Base-by-base conservation (phyloP, 176 grass and related monocot species). In the Phragmites australis region DNA sequence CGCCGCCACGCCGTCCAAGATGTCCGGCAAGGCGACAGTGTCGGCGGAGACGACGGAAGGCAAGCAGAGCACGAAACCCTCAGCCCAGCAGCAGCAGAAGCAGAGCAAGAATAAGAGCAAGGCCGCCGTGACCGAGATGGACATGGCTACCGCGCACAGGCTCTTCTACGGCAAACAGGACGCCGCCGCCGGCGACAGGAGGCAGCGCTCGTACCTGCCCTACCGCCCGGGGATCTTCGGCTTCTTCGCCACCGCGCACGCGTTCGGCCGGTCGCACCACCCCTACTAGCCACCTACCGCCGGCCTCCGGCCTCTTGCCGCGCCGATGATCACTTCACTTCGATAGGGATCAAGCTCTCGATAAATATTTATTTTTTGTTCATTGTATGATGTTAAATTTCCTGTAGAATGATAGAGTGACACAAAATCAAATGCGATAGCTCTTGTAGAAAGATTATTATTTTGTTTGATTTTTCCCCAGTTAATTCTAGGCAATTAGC, bases 91-190 rank as follows among this genome's bases (percentile, higher is more conserved):
- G 27, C 74, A 77, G 78, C 66, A 82, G 81, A 27, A 56, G 45
- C 78, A 81, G 81, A 44, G 54, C 13, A 39, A 34, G 8, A 76
- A 82, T 66, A 85, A 23, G 47, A 3, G 16, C 22, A 27, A 29
- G 3, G 83, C 37, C 16, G 32, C 44, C 0, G 79, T 17, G 26
- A 72, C 66, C 6, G 83, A 91, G 46, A 41, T 87, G 64, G 92
- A 93, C 80, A 75, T 89, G 84, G 94, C 83, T 70, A 91, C 88
- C 65, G 84, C 77, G 77, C 89, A 89, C 70, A 62, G 39, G 85
- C 82, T 88, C 34, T 91, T 93, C 76, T 91, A 89, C 69, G 83
- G 83, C 65, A 89, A 72, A 46, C 62, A n/a, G 16, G 58, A 0
- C 47, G 9, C 29, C 19, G 27, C 16, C 52, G 73, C 26, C 18